Evolutionary conservation across 768 basidiomycete genomes (phyloP).

Genomic region (Mycena crocata): DNA sequence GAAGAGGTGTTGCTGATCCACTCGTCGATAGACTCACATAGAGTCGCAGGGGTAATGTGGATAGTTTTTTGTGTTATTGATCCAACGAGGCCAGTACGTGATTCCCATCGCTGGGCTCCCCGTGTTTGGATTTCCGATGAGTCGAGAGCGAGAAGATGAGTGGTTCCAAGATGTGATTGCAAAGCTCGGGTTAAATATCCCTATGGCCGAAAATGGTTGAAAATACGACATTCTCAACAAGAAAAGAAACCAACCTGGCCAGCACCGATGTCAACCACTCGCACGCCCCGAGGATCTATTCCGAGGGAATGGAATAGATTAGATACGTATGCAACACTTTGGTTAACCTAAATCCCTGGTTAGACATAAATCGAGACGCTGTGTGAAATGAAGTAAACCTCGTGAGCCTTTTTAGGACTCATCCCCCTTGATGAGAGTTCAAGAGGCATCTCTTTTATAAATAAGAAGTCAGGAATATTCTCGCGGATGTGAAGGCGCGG

Average conservation of each 20-base stretch:
- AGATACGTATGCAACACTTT: slow-evolving; percentile 69
- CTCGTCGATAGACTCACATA: slow-evolving; percentile 58
- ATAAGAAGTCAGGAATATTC: background rate
- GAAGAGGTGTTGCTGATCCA: slow-evolving; percentile 57
- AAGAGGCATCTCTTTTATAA: slow-evolving; percentile 11
- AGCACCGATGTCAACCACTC: slow-evolving; percentile 79
- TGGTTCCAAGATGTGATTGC: slow-evolving; percentile 44
- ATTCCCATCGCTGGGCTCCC: slow-evolving; percentile 65
- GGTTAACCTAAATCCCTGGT: slow-evolving; percentile 50
- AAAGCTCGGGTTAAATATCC: slow-evolving; percentile 73
- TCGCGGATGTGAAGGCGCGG: background rate
- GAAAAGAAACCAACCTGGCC: slow-evolving; percentile 63
- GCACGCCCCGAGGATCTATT: slow-evolving; percentile 38
- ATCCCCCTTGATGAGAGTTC: slow-evolving; percentile 54
- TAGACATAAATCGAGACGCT: background rate
- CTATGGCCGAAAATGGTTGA: slow-evolving; percentile 41
- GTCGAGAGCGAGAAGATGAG: slow-evolving; percentile 75
- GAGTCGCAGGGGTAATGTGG: slow-evolving; percentile 60
- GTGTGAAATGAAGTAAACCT: slow-evolving; percentile 41
- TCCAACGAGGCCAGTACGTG: slow-evolving; percentile 33
- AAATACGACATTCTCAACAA: background rate
- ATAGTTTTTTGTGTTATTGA: slow-evolving; percentile 68
- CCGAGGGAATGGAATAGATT: slow-evolving; percentile 46
- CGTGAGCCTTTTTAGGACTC: slow-evolving; percentile 83
- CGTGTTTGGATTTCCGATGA: slow-evolving; percentile 66